These are phyloP conservation scores for Phytophthora capsici DNA, from an alignment of 352 stramenopile genomes.

Conservation along the genomic window DNA sequence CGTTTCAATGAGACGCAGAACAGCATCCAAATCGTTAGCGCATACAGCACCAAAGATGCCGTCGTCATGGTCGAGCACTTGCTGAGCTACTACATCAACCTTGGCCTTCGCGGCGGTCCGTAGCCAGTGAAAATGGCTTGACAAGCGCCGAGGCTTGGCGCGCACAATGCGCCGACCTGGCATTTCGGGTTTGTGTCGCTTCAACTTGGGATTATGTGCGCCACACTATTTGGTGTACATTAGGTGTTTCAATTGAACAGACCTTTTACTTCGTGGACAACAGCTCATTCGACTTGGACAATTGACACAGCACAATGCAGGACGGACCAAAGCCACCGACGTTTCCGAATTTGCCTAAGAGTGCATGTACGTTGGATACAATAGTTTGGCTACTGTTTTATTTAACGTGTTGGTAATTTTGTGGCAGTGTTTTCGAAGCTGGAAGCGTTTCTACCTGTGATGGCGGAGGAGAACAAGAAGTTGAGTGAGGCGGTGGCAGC, in stretches of 20 bases:
- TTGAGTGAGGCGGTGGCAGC: slow-evolving; percentile 64
- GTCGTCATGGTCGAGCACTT: slow-evolving; percentile 63
- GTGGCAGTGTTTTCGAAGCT: slow-evolving; percentile 71
- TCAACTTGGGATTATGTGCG: slow-evolving; percentile 16
- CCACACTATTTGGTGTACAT: slow-evolving; percentile 1
- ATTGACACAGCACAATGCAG: slow-evolving; percentile 13
- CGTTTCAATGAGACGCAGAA: slow-evolving; percentile 39
- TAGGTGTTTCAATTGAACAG: neutral
- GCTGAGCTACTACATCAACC: slow-evolving; percentile 67
- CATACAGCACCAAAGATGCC: slow-evolving; percentile 64
- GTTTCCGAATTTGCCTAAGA: slow-evolving; percentile 67
- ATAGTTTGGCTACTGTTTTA: neutral
- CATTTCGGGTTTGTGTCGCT: slow-evolving; percentile 5
- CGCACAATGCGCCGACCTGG: slow-evolving; percentile 11
- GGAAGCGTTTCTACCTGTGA: slow-evolving; percentile 76
- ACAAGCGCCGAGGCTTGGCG: slow-evolving; percentile 21
- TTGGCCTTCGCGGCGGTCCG: slow-evolving; percentile 29
- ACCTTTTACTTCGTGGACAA: slow-evolving; percentile 13
- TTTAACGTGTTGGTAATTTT: slow-evolving; percentile 2
- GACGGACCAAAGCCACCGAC: slow-evolving; percentile 39
- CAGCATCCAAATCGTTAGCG: slow-evolving; percentile 40
- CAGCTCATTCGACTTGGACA: neutral
- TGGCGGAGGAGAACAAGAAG: slow-evolving; percentile 81
- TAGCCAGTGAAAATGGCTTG: slow-evolving; percentile 28
- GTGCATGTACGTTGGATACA: slow-evolving; percentile 47